phyloP scores from a whole-genome alignment of 768 basidiomycete species.

The Cyclocybe aegerita region DNA sequence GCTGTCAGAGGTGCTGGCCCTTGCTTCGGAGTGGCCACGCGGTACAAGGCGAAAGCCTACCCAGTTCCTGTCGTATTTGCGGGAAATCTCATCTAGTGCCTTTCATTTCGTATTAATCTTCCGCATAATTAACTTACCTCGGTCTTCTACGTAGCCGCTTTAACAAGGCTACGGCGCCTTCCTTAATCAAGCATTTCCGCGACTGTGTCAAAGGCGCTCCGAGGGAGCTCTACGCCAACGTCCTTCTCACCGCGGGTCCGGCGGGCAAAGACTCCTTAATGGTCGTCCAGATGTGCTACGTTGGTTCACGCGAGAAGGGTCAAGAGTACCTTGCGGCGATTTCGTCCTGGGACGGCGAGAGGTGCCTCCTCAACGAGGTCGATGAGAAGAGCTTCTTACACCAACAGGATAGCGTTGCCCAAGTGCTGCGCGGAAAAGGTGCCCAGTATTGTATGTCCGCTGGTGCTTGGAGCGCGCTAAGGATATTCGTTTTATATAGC shows the following conservation, averaged over 20 bases:
- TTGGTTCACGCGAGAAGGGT: slow-evolving; percentile 72
- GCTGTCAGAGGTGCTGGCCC: slow-evolving; percentile 83
- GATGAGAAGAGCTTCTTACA: slow-evolving; percentile 85
- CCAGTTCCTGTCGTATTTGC: slow-evolving; percentile 91
- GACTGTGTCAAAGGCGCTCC: slow-evolving; percentile 92
- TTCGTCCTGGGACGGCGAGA: slow-evolving; percentile 86
- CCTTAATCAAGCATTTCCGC: slow-evolving; percentile 87
- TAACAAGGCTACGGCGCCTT: slow-evolving; percentile 81
- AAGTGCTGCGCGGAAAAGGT: slow-evolving; percentile 86
- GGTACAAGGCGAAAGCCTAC: slow-evolving; percentile 88
- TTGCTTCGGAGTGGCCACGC: slow-evolving; percentile 78
- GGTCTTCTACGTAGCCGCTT: slow-evolving; percentile 60
- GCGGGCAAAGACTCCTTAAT: slow-evolving; percentile 81
- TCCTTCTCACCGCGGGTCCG: slow-evolving; percentile 88
- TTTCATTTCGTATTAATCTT: slow-evolving; percentile 12
- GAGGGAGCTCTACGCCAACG: slow-evolving; percentile 85
- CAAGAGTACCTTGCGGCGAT: slow-evolving; percentile 80
- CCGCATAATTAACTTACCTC: slow-evolving; percentile 9
- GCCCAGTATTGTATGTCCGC: slow-evolving; percentile 2
- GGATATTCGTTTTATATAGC: slow-evolving; percentile 36
- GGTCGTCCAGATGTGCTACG: slow-evolving; percentile 90
- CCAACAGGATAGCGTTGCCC: slow-evolving; percentile 91
- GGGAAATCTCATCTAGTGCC: slow-evolving; percentile 90
- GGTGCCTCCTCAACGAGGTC: slow-evolving; percentile 86
- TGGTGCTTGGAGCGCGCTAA: slow-evolving; percentile 4